Evolutionary conservation across 140 eudicot genomes (phyloP).

Genomic region (Anethum foeniculum): DNA sequence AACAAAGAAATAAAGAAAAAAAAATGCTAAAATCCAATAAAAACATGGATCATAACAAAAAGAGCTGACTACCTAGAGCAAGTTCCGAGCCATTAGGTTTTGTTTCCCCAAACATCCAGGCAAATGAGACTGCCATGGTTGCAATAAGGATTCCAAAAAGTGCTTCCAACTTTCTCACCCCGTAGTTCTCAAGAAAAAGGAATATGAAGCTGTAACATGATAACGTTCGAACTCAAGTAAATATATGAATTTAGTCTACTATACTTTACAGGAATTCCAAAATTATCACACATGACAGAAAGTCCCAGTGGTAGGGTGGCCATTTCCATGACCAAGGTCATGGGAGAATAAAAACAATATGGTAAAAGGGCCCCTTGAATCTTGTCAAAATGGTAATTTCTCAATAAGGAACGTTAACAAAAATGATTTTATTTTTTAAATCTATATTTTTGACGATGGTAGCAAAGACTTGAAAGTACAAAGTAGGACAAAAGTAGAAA

Average conservation of each 20-base stretch:
- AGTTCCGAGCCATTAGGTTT: neutral
- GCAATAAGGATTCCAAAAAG: neutral
- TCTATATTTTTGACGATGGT: too few species aligned
- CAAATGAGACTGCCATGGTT: neutral
- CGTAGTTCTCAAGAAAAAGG: neutral
- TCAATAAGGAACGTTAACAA: neutral
- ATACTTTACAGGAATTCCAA: too few species aligned
- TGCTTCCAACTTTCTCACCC: neutral
- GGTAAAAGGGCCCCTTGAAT: neutral
- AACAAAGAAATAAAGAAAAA: too few species aligned
- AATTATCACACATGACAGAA: too few species aligned
- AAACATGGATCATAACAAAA: neutral
- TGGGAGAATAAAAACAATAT: neutral
- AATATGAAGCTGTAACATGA: neutral
- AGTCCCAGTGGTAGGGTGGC: too few species aligned
- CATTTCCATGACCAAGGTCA: neutral
- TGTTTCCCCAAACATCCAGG: neutral
- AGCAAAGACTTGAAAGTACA: neutral
- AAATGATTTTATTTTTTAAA: too few species aligned
- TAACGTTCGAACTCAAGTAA: neutral
- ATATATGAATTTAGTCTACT: too few species aligned
- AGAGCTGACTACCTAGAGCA: neutral
- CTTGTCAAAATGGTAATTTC: neutral
- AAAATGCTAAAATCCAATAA: too few species aligned
- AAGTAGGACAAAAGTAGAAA: neutral